Evolutionary conservation across 1,284 basidiomycete species (phyloP).

Genomic region (Rhodotorula sp.): DNA sequence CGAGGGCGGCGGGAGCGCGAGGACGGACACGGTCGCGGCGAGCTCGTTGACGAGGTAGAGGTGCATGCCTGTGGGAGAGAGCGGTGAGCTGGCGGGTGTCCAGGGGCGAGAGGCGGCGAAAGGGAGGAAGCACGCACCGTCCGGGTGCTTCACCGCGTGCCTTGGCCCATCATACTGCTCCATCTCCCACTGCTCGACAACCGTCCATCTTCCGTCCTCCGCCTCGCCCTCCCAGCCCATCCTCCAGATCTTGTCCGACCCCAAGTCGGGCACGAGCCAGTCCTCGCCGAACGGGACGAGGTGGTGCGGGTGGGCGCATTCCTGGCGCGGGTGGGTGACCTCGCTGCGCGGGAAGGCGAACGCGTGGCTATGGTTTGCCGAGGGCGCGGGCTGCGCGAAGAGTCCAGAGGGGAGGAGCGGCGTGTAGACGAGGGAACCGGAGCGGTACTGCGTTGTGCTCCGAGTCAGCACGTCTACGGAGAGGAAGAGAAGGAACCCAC

Average conservation of each 20-base stretch:
- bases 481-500: not conserved
- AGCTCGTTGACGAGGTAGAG: constrained; percentile 2
- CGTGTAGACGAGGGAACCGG: not conserved
- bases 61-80: not conserved
- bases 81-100: not conserved
- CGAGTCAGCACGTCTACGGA: not conserved
- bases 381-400: not conserved
- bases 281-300: not conserved
- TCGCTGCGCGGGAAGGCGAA: not conserved
- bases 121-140: not conserved
- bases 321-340: not conserved
- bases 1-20: not conserved
- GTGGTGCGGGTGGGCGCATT: not conserved
- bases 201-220: not conserved
- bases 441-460: not conserved
- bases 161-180: not conserved
- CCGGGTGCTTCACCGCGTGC: not conserved
- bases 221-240: not conserved
- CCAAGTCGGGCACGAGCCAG: not conserved
- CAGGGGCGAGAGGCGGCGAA: not conserved
- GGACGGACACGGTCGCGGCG: not conserved
- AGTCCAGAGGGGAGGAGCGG: not conserved
- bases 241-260: not conserved
- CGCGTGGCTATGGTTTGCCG: not conserved
- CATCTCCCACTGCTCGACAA: not conserved